phyloP scores from a whole-genome alignment of 176 grass and related monocot genomes.

The Aegilops sharonensis region DNA sequence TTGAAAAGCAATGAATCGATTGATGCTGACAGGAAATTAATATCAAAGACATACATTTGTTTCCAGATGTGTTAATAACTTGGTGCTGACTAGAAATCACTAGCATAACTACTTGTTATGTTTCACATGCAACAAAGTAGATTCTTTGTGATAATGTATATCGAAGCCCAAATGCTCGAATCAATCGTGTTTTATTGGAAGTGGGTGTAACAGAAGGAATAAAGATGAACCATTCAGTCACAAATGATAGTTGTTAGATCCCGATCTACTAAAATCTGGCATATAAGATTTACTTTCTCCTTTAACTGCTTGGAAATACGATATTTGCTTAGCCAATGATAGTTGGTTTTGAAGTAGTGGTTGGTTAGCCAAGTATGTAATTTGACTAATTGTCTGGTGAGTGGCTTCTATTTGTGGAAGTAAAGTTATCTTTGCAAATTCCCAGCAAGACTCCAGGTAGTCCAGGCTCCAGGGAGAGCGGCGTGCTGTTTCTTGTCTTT shows the following conservation, averaged over 20 bases:
- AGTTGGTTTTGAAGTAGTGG: slow-evolving; percentile 6
- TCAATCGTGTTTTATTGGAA: slow-evolving; percentile 37
- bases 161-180: slow-evolving; percentile 43
- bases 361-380: slow-evolving; percentile 27
- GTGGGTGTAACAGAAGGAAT: slow-evolving; percentile 48
- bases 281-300: slow-evolving; percentile 35
- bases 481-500: slow-evolving; percentile 7
- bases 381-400: slow-evolving; percentile 30
- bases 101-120: slow-evolving; percentile 28
- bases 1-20: slow-evolving; percentile 31
- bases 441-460: slow-evolving; percentile 11
- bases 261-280: slow-evolving; percentile 17
- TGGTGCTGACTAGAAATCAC: slow-evolving; percentile 31
- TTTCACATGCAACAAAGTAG: slow-evolving; percentile 54
- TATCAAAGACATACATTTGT: slow-evolving; percentile 33
- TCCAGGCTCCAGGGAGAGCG: slow-evolving; percentile 11
- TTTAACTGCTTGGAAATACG: not conserved
- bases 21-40: slow-evolving; percentile 43
- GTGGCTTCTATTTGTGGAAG: slow-evolving; percentile 43
- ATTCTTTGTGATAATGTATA: slow-evolving; percentile 54
- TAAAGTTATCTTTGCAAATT: slow-evolving; percentile 26
- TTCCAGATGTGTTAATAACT: slow-evolving; percentile 30
- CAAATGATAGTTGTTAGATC: slow-evolving; percentile 30
- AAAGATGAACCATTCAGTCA: slow-evolving; percentile 40
- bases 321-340: slow-evolving; percentile 14